Evolutionary conservation across 2,329 filamentous ascomycete species (phyloP), one percentile per base, ranked within the genome.

Genomic region (Alternaria ethzedia): DNA sequence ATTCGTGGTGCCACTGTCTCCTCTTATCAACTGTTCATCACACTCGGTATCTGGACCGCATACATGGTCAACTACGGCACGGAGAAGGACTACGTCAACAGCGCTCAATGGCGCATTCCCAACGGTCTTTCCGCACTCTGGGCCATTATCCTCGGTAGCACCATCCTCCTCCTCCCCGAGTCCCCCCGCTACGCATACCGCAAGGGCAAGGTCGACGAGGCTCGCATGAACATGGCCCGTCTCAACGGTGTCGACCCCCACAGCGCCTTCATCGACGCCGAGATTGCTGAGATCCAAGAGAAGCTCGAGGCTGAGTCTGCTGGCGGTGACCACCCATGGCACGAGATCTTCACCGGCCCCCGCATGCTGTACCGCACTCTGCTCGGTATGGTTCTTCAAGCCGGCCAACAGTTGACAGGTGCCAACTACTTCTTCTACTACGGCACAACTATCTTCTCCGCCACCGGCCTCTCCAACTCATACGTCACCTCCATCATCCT

Each of bases 1-100:
- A 87, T 91, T 59, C 87, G 89, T 72, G 88, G 88, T 70, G 83
- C 88, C 9, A 83, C 91, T 32, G 85, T 91, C 57, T 73, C 86
- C 3, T 86, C 84, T 28, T 91, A 91, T 76, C 90, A 91, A 80
- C 83, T 91, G 7, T 86, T 90, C 75, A 89, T 91, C 74, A 91
- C 89, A 0, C 81, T 91, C 30, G 90, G 90, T 65, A 91, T 92
- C 75, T 89, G 82, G 69, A 78, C 83, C 17, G 84, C 81, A 0
- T 81, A 81, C 66, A 78, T 81, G 75, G 82, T 84, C 75, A 89
- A 91, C 77, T 90, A 82, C 72, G 88, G 88, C 15, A 91, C 89
- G 12, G 80, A 86, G 61, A 80, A 79, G 12, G 82, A 81, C 62
- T 58, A 67, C 8, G 80, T 76, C 67, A 84, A 85, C 52, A 83